Evolutionary conservation across 202 grass and related monocot species (phyloP).

Genomic region (Brachypodium distachyon): DNA sequence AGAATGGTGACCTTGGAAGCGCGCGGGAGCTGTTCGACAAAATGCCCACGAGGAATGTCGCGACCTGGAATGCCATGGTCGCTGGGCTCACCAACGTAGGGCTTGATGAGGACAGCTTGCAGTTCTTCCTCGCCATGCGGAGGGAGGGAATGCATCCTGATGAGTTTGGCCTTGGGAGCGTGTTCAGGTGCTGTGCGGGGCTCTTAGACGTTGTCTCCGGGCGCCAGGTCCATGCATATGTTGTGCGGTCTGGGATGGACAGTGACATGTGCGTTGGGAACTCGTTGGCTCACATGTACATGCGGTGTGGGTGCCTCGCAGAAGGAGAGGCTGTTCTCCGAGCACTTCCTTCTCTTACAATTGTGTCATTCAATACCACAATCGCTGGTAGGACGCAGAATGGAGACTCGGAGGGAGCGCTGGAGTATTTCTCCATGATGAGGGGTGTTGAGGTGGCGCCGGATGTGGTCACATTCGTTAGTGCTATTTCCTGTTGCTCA

Average conservation of each 20-base stretch:
- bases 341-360: slow-evolving; percentile 43
- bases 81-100: slow-evolving; percentile 38
- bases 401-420: slow-evolving; percentile 53
- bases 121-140: slow-evolving; percentile 33
- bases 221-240: slow-evolving; percentile 38
- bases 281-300: slow-evolving; percentile 60
- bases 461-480: slow-evolving; percentile 45
- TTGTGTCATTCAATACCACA: slow-evolving; percentile 57
- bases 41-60: slow-evolving; percentile 51
- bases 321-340: slow-evolving; percentile 43
- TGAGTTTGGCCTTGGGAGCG: slow-evolving; percentile 53
- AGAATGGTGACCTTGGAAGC: slow-evolving; percentile 20
- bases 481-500: slow-evolving; percentile 41
- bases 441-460: slow-evolving; percentile 32
- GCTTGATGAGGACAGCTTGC: slow-evolving; percentile 40
- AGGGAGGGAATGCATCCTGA: slow-evolving; percentile 41
- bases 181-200: slow-evolving; percentile 43
- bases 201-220: slow-evolving; percentile 41
- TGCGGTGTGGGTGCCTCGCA: slow-evolving; percentile 43
- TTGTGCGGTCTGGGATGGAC: slow-evolving; percentile 26
- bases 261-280: slow-evolving; percentile 59
- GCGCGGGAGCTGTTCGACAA: slow-evolving; percentile 44
- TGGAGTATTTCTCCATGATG: slow-evolving; percentile 53
- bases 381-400: slow-evolving; percentile 52
- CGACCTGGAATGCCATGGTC: slow-evolving; percentile 59